phyloP scores from a whole-genome alignment of 2,329 filamentous ascomycete species.

The Calonectria henricotiae region DNA sequence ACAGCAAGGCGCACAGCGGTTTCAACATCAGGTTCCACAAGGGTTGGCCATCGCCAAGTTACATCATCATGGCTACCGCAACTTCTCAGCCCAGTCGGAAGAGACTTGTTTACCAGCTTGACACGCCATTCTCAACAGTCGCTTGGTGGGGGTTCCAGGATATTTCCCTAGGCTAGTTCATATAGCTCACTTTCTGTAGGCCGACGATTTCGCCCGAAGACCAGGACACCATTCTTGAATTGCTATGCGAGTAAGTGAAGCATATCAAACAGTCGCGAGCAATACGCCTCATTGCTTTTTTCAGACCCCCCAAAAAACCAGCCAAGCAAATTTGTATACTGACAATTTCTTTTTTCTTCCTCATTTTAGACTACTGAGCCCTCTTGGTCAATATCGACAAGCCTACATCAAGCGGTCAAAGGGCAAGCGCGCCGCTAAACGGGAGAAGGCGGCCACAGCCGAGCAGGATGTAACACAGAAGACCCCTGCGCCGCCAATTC shows the following conservation, averaged over 20 bases:
- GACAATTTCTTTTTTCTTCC: conserved; percentile 12
- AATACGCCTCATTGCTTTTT: background rate
- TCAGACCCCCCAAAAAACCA: background rate
- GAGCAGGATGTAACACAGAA: conserved; percentile 40
- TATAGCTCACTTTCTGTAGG: conserved; percentile 62
- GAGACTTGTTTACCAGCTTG: conserved; percentile 76
- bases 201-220: conserved; percentile 72
- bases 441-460: conserved; percentile 62
- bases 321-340: background rate
- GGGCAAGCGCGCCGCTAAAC: conserved; percentile 72
- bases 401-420: conserved; percentile 71
- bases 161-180: background rate
- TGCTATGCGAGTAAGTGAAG: conserved; percentile 74
- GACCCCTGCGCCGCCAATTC: conserved; percentile 58
- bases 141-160: conserved; percentile 68
- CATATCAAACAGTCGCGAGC: background rate
- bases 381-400: conserved; percentile 75
- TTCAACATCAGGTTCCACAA: background rate
- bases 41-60: background rate
- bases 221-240: conserved; percentile 76
- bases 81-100: conserved; percentile 61
- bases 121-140: conserved; percentile 75
- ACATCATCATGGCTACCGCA: conserved; percentile 49
- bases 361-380: conserved; percentile 71
- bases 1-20: background rate